Evolutionary conservation across 2,329 filamentous ascomycete genomes (phyloP), one percentile per base, ranked within the genome.

Genomic region (Talaromyces sp.): DNA sequence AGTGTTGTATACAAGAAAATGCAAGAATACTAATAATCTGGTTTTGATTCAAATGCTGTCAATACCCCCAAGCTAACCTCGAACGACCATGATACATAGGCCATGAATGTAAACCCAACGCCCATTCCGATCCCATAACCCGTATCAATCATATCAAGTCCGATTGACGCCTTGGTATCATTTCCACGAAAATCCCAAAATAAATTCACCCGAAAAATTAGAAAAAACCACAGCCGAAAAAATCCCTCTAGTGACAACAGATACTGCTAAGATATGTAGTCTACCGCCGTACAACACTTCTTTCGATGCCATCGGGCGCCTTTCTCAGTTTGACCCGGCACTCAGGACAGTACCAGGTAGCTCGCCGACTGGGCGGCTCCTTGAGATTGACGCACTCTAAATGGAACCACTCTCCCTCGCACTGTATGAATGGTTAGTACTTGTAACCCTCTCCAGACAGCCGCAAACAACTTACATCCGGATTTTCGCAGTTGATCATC

Each of bases 331-430:
- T 83, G 68, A 82, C 79, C 52, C 82, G 74, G 68, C 86, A 88
- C 47, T 86, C 83, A 0, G 85, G 85, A 73, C 86, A 89, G 68
- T 85, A 89, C 86, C 86, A 89, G 72, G 87, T 87, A 10, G 82
- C 80, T 12, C 85, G 81, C 28, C 85, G 79, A n/a, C 81, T 80
- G 7, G 86, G 86, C 34, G 85, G 78, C 59, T 85, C 84, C 6
- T 78, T 77, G 18, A 89, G 76, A 14, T 81, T 80, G 30, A 89
- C 81, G 65, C 86, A 89, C 40, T 80, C 78, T 54, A 88, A 79
- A 68, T 89, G 86, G 70, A 89, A 89, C 86, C 86, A 89, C 73
- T 88, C 85, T 51, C 80, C 83, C 65, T 87, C 84, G 72, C 86
- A 89, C 81, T 87, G 65, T n/a, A 23, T 23, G 59, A 7, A 28